phyloP scores from a whole-genome alignment of 2,329 filamentous ascomycete genomes.

The Sporothrix pallida region DNA sequence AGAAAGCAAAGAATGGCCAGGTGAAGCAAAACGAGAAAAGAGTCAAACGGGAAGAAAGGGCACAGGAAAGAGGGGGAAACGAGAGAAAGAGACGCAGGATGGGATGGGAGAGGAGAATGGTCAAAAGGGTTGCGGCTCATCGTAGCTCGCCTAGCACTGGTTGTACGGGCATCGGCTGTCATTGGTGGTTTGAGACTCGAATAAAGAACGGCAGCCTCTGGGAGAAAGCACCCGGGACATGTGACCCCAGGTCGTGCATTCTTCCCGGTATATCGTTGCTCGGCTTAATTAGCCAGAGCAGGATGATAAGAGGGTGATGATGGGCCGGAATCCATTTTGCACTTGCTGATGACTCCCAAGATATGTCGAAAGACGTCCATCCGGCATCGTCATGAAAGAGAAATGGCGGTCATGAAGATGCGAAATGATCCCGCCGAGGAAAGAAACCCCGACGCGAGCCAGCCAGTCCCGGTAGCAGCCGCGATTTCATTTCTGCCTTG shows the following conservation, averaged over 20 bases:
- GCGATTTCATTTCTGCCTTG: neutral
- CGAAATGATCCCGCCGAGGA: neutral
- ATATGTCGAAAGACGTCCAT: neutral
- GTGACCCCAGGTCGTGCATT: slow-evolving; percentile 11
- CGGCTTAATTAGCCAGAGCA: no score
- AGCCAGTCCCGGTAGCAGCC: neutral
- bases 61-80: neutral
- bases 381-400: neutral
- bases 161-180: neutral
- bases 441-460: neutral
- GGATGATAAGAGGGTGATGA: no score
- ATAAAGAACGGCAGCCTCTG: neutral
- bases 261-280: neutral
- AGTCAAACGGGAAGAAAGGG: neutral
- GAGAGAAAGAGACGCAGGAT: neutral
- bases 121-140: neutral
- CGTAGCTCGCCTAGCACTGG: neutral
- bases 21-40: neutral
- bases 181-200: neutral
- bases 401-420: neutral
- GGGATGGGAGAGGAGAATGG: neutral
- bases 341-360: neutral
- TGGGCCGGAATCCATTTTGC: no score
- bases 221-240: neutral
- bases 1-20: neutral